phyloP scores from a whole-genome alignment of 73 alveolate species.

The Paraurostyla sp. region DNA sequence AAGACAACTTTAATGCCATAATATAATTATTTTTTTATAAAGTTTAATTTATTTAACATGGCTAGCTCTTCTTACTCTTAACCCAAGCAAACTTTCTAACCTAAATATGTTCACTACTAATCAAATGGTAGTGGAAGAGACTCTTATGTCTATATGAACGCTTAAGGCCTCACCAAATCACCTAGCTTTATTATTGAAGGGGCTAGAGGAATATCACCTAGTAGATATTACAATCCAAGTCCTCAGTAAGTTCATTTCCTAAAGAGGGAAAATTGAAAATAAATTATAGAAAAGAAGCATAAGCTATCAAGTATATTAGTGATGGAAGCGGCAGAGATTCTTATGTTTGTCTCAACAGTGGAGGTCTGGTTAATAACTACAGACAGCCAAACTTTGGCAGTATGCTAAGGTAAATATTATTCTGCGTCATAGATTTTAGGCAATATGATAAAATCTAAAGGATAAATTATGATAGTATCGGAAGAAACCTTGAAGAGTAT shows the following conservation, averaged over 20 bases:
- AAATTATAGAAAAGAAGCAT: slow-evolving; percentile 40
- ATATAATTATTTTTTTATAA: not conserved
- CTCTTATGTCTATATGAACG: slow-evolving; percentile 9
- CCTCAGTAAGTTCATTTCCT: not conserved
- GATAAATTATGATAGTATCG: not conserved
- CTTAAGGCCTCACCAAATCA: not conserved
- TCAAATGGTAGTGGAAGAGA: slow-evolving; percentile 33
- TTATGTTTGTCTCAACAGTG: slow-evolving; percentile 59
- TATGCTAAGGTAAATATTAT: not conserved
- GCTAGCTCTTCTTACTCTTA: not conserved
- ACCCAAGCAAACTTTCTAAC: not conserved
- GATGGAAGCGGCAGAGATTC: slow-evolving; percentile 75
- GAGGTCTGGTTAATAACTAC: slow-evolving; percentile 62
- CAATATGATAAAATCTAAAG: slow-evolving; percentile 4
- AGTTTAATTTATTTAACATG: not conserved
- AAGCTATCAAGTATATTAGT: slow-evolving; percentile 48
- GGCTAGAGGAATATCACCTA: not conserved
- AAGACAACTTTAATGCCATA: too few relatives aligned
- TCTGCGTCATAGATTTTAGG: not conserved
- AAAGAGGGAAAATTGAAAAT: not conserved
- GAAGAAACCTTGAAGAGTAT: slow-evolving; percentile 1
- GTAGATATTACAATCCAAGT: not conserved
- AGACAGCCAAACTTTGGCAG: not conserved
- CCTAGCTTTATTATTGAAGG: not conserved
- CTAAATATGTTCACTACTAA: slow-evolving; percentile 8